Evolutionary conservation across 2,329 filamentous ascomycete species (phyloP), one percentile per base, ranked within the genome.

Genomic region (Fusarium temperatum): DNA sequence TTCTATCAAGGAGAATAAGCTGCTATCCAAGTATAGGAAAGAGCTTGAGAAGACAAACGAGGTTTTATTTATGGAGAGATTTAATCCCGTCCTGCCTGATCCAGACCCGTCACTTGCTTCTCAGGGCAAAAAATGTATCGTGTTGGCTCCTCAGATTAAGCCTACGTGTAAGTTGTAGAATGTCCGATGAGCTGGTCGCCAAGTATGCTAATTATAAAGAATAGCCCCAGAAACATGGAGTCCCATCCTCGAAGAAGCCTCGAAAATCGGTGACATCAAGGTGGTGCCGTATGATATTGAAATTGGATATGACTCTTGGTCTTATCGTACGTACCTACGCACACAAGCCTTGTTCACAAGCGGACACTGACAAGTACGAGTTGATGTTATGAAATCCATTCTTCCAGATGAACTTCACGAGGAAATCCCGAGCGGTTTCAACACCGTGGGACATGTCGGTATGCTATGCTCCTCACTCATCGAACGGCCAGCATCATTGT

Each of bases 221-320:
- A 70, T 78, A 85, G 82, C 82, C 10, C 88, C 89, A 51, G 89
- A 90, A 47, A 97, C 94, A 28, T 98, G 94, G 93, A 94, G 94
- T 61, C 80, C 89, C 9, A 89, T 87, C 44, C 82, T 98, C 53
- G 88, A 85, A 68, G 89, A 94, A 72, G 90, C 94, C 39, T 89
- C 95, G 9, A 86, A 92, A 73, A 85, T 87, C 58, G 89, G 92
- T 35, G 90, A 94, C 48, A 83, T 98, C 36, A 88, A 88, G 24
- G 82, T 98, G 39, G 85, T 95, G 3, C 92, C 94, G 3, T 98
- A 92, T 82, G 87, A 93, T 69, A 83, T 98, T 65, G 84, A 89
- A 41, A 87, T 98, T 66, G 90, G 92, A 75, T 99, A 99, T 83
- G 89, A 93, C 77, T 92, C 95, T 83, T 98, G 95, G 94, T 92